A percentile compares a stretch with the other conserved stretches of the same genome.
phyloP scores from a whole-genome alignment of 306 rosid genomes.

The Pterocarpus macrocarpus region DNA sequence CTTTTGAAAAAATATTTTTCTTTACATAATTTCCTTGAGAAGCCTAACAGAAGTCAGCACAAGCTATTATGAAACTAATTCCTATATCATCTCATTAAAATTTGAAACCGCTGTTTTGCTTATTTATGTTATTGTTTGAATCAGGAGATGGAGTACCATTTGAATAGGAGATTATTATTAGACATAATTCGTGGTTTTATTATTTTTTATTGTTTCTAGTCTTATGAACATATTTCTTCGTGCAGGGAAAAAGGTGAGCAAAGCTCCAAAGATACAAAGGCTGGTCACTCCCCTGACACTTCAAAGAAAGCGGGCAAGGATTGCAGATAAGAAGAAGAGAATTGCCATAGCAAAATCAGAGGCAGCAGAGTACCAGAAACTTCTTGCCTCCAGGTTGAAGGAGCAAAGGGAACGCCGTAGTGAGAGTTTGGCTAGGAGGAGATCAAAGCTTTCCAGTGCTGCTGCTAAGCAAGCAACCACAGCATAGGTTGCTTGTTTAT shows the following conservation, averaged over 20 bases:
- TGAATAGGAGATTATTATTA: neutral
- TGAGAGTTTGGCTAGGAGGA: slow-evolving; percentile 55
- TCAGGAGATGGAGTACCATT: neutral
- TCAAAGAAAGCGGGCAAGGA: slow-evolving; percentile 56
- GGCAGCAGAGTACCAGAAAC: slow-evolving; percentile 57
- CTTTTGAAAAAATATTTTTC: neutral
- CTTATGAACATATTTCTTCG: neutral
- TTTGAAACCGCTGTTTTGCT: neutral
- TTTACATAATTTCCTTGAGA: neutral
- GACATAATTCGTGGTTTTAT: neutral
- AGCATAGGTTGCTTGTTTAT: slow-evolving; percentile 26
- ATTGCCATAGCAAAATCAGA: slow-evolving; percentile 56
- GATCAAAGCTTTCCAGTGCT: slow-evolving; percentile 50
- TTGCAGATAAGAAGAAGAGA: slow-evolving; percentile 55
- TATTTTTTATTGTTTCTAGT: neutral
- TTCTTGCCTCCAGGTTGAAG: slow-evolving; percentile 56
- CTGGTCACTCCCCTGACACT: slow-evolving; percentile 53
- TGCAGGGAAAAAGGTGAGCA: slow-evolving; percentile 56
- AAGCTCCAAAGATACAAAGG: slow-evolving; percentile 55
- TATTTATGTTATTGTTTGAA: neutral
- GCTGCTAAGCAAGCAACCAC: slow-evolving; percentile 38
- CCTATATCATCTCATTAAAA: neutral
- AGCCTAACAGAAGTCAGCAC: neutral
- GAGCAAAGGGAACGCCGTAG: slow-evolving; percentile 55
- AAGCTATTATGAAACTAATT: neutral